These are phyloP conservation scores for Theobroma cacao DNA, from an alignment of 345 rosid genomes.

Conservation along the genomic window DNA sequence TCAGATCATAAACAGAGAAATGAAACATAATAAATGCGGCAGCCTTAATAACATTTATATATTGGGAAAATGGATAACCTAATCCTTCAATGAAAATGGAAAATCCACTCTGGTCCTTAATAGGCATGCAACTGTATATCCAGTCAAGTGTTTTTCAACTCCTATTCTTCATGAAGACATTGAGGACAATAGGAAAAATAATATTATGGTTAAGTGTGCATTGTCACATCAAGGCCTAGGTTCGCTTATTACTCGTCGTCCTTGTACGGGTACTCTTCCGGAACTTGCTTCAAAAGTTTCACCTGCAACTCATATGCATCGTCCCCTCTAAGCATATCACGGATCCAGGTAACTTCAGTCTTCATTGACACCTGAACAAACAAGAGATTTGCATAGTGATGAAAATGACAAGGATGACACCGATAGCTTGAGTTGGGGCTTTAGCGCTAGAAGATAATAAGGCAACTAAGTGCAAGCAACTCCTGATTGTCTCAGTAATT, in stretches of 20 bases:
- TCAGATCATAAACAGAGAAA: not conserved
- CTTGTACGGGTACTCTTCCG: slow-evolving; percentile 93
- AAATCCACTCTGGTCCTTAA: not conserved
- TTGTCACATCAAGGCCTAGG: not conserved
- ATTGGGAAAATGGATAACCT: not conserved
- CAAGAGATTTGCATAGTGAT: not conserved
- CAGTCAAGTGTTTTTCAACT: not conserved
- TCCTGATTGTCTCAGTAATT: not conserved
- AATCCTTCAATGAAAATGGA: not conserved
- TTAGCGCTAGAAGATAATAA: not conserved
- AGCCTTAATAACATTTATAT: not conserved
- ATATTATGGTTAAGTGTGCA: not conserved
- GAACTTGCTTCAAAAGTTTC: slow-evolving; percentile 79
- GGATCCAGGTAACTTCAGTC: slow-evolving; percentile 85
- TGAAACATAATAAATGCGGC: not conserved
- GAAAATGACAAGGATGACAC: not conserved
- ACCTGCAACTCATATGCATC: slow-evolving; percentile 86
- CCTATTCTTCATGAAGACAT: not conserved
- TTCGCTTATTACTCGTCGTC: slow-evolving; percentile 60
- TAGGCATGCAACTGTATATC: not conserved
- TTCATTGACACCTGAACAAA: slow-evolving; percentile 80
- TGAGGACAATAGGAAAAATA: not conserved
- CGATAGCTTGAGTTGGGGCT: not conserved
- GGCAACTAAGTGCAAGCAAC: not conserved
- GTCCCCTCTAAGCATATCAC: slow-evolving; percentile 79